phyloP scores from a whole-genome alignment of 805 yeast species.

The Komagataella pastoris region DNA sequence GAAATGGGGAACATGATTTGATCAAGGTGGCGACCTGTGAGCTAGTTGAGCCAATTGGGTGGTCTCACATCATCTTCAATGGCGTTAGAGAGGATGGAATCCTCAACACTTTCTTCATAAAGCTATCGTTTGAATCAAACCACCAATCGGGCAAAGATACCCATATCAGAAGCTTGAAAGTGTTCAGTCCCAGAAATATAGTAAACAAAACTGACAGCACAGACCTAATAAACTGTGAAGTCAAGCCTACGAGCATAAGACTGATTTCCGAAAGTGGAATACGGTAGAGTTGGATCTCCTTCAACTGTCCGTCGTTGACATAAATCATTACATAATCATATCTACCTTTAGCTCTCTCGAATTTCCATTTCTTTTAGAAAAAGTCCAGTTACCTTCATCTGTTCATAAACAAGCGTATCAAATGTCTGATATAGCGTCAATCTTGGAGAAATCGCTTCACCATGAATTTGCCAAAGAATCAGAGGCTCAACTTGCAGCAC shows the following conservation, averaged over 20 bases:
- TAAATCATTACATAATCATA: slow-evolving; percentile 19
- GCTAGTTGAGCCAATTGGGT: slow-evolving; percentile 59
- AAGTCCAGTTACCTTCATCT: background rate
- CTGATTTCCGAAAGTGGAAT: slow-evolving; percentile 19
- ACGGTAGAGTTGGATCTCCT: slow-evolving; percentile 17
- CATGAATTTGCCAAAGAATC: slow-evolving; percentile 55
- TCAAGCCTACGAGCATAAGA: slow-evolving; percentile 19
- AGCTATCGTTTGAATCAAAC: slow-evolving; percentile 54
- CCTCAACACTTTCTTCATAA: slow-evolving; percentile 52
- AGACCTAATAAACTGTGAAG: slow-evolving; percentile 11
- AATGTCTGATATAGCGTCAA: slow-evolving; percentile 36
- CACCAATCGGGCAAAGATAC: slow-evolving; percentile 96
- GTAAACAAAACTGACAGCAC: slow-evolving; percentile 12
- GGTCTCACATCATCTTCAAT: slow-evolving; percentile 56
- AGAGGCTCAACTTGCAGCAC: slow-evolving; percentile 46
- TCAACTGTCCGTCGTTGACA: slow-evolving; percentile 21
- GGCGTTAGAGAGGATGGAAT: slow-evolving; percentile 40
- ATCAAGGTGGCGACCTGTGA: slow-evolving; percentile 48
- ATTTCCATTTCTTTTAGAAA: background rate
- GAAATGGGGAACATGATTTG: slow-evolving; percentile 69
- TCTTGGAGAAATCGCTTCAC: slow-evolving; percentile 49
- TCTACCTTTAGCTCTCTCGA: background rate
- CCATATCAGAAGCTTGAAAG: slow-evolving; percentile 65
- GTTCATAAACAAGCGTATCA: background rate
- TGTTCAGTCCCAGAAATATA: slow-evolving; percentile 26